Evolutionary conservation across 345 rosid species (phyloP), one percentile per base, ranked within the genome.

Genomic region (Theobroma cacao): DNA sequence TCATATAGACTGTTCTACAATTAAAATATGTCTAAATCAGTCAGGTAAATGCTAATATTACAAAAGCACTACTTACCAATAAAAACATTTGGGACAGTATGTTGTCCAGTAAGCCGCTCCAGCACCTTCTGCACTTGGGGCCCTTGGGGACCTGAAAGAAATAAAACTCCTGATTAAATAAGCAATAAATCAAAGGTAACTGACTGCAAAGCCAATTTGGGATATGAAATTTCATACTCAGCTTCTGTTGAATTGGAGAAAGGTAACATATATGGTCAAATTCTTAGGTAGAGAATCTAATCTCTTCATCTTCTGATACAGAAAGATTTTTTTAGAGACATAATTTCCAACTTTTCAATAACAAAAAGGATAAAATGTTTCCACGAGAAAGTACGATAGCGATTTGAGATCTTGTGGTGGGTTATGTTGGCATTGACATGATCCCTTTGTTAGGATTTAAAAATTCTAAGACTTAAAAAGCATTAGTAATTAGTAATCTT

Each of bases 21-120:
- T 72, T 20, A n/a, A 53, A 10, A 8, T n/a, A 72, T 2, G 33
- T 60, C 43, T 30, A 31, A 41, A 30, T 8, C 69, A 26, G 38
- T 41, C 10, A 45, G 26, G 40, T 28, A 59, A 28, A 3, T 26
- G 28, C 68, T 22, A 40, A 26, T 45, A 13, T 52, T 26, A 43
- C 48, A 59, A 77, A 77, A 77, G 8, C 66, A 76, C 11, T 22
- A 79, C 88, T 38, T 76, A 96, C 99, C 97, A 14, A 96, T 90
- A 72, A 96, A 96, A 50, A 96, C 97, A 88, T 92, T 96, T 61
- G 99, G 99, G 78, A 94, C 99, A 4, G 97, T 94, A 62, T 86
- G 94, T 80, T 96, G 99, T 28, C 97, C 97, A 10, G 99, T 94
- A 48, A 96, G 90, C 81, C 90, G 90, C 87, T 92, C 97, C 79